Conservation (phyloP, 2,329 filamentous ascomycete species). For the Cladosporium sp. region DNA sequence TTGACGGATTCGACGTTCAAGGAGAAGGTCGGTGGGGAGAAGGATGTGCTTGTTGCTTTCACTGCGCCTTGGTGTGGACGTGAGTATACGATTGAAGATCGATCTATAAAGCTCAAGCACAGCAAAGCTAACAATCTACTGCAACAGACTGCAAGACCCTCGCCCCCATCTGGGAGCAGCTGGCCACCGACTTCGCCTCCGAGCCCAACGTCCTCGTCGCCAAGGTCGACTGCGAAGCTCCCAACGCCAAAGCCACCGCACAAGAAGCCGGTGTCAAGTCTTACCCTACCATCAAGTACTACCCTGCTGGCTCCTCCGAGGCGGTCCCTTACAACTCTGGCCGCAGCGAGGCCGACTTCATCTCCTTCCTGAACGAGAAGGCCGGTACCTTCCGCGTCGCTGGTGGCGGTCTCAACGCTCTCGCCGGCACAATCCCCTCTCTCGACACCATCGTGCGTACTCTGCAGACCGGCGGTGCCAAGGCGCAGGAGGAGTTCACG, state of each 20-base stretch:
- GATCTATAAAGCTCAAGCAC: background rate
- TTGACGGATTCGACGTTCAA: constrained; percentile 80
- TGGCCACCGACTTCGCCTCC: constrained; percentile 77
- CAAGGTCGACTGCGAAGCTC: constrained; percentile 92
- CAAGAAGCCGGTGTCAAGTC: constrained; percentile 75
- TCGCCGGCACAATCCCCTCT: constrained; percentile 78
- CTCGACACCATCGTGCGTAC: constrained; percentile 77
- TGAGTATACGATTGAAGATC: constrained; percentile 56
- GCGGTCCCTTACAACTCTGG: constrained; percentile 71
- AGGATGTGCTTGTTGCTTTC: constrained; percentile 92
- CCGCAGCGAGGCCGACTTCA: constrained; percentile 73
- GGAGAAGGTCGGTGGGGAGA: constrained; percentile 75
- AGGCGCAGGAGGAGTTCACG: constrained; percentile 70
- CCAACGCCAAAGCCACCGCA: constrained; percentile 78
- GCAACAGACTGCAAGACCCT: constrained; percentile 89
- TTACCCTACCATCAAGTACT: constrained; percentile 98
- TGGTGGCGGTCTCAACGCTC: constrained; percentile 76
- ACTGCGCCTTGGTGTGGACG: constrained; percentile 98
- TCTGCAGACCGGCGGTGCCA: constrained; percentile 64
- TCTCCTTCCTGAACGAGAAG: constrained; percentile 85
- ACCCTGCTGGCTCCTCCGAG: constrained; percentile 79
- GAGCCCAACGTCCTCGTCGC: constrained; percentile 82
- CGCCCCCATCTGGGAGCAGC: constrained; percentile 84
- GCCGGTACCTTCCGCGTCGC: constrained; percentile 80
- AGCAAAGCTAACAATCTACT: constrained; percentile 11